Evolutionary conservation across 108 stramenopile species (phyloP), one percentile per base, ranked within the genome.

Genomic region (Aureococcus anophagefferens): DNA sequence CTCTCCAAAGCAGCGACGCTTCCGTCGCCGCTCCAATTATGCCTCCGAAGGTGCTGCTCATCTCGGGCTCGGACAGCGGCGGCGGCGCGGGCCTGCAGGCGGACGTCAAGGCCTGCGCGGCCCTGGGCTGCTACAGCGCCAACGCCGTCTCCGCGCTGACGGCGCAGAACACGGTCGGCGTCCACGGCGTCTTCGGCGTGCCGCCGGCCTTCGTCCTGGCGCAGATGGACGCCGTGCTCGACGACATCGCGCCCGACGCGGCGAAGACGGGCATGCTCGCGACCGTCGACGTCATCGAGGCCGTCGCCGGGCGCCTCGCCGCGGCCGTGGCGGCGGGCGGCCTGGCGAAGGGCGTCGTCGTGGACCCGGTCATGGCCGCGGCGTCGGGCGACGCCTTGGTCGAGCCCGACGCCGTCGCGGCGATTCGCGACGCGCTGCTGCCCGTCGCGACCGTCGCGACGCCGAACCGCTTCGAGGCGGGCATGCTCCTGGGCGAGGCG

Each of bases 21-120:
- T n/a, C n/a, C n/a, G n/a, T n/a, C n/a, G n/a, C n/a, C n/a, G n/a
- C n/a, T n/a, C n/a, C n/a, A n/a, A n/a, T n/a, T n/a, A n/a, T n/a
- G n/a, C n/a, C n/a, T n/a, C n/a, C n/a, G n/a, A n/a, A n/a, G n/a
- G 90, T 93, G 15, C 93, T 91, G 79, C 92, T 92, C 45, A 93
- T 96, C 65, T 93, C 95, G 13, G 95, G 95, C 68, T 90, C 89
- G 13, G 95, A 96, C 80, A 91, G 90, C 5, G 95, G 95, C 5
- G 95, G 95, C 28, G 95, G 95, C 30, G 95, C 95, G 7, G 95
- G 95, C 35, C 91, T 96, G 67, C 95, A 96, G 76, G 95, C 95
- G 45, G 95, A 96, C 73, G 76, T 96, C 68, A 59, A 59, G 51
- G 13, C 21, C 51, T 59, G 51, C 51, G 21, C 1, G 21, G 51